Evolutionary conservation across 2,329 filamentous ascomycete species (phyloP).

Genomic region (Dactylonectria macrodidyma): DNA sequence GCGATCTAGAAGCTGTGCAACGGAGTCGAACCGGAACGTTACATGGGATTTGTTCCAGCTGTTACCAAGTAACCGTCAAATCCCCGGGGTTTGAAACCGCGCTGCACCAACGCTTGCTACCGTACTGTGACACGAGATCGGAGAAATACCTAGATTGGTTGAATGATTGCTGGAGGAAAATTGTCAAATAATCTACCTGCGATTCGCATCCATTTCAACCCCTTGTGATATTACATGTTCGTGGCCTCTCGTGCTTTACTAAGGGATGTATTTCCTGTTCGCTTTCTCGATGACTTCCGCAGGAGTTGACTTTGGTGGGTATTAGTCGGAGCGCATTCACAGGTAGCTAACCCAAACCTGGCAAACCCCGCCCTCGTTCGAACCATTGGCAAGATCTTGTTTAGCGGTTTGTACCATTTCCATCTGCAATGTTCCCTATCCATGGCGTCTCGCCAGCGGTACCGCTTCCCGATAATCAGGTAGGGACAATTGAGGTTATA

Average conservation of each 20-base stretch:
- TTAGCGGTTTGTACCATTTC: slow-evolving; percentile 33
- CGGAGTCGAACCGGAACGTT: slow-evolving; percentile 17
- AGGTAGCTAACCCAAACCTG: slow-evolving; percentile 27
- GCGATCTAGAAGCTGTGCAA: slow-evolving; percentile 2
- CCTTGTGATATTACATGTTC: too few species aligned
- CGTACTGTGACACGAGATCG: slow-evolving; percentile 26
- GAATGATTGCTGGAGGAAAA: not conserved
- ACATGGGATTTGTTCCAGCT: slow-evolving; percentile 33
- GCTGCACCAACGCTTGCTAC: slow-evolving; percentile 14
- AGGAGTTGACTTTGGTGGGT: too few species aligned
- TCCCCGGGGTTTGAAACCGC: slow-evolving; percentile 26
- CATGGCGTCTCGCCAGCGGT: slow-evolving; percentile 39
- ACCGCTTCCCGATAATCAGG: slow-evolving; percentile 20
- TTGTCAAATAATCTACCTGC: too few species aligned
- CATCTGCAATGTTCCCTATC: slow-evolving; percentile 42
- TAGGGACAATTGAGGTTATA: slow-evolving; percentile 1
- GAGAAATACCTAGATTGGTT: slow-evolving; percentile 25
- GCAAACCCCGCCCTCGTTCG: slow-evolving; percentile 39
- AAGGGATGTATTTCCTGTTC: too few species aligned
- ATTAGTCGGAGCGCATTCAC: not conserved
- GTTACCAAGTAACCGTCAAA: slow-evolving; percentile 36
- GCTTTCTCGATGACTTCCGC: too few species aligned
- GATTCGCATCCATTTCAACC: too few species aligned
- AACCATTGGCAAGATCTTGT: slow-evolving; percentile 47
- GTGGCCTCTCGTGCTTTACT: too few species aligned